Base-by-base conservation (phyloP, 805 yeast genomes). In the Blastobotrys parvus region DNA sequence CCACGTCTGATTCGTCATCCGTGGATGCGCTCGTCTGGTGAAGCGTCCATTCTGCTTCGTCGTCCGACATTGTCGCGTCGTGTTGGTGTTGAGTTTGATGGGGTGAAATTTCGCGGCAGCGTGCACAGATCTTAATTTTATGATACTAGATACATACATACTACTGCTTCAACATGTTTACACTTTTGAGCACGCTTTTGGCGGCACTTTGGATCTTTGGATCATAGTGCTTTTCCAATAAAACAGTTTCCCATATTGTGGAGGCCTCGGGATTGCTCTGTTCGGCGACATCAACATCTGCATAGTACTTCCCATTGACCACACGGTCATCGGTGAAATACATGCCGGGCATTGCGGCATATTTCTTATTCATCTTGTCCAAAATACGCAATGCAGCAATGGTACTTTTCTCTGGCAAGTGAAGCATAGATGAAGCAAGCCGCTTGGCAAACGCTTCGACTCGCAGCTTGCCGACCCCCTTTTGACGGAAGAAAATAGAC, bases 261-360 rank as follows among this genome's bases (percentile, higher is more conserved):
- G 97, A 94, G 15, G 90, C 92, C 35, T 82, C 90, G 1, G 94
- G 75, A 56, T 92, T 89, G 52, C 84, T 69, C 58, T 90, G 77
- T 51, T 82, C 85, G 8, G 85, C 77, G 37, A 75, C 79, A 42
- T 74, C 75, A 10, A 72, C 72, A 39, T 78, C 87, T 51, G 80
- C 69, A 21, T 77, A 75, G 57, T 82, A 82, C 11, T 71, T 69
- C 38, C 96, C 97, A 45, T 90, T 88, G 32, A 78, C 78, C 33
- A 92, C 75, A 51, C 92, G 72, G 58, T 92, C 98, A 38, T 88
- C 95, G 1, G 96, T 85, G 18, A 86, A 78, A 65, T 82, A 87
- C 40, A 90, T 65, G 1, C 94, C 84, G 41, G 77, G 73, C 37
- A 87, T 64, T 41, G 80, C 82, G 34, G 86, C 80, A 60, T 80